Evolutionary conservation across 2,329 filamentous ascomycete genomes (phyloP).

Genomic region (Sporothrix inflata): DNA sequence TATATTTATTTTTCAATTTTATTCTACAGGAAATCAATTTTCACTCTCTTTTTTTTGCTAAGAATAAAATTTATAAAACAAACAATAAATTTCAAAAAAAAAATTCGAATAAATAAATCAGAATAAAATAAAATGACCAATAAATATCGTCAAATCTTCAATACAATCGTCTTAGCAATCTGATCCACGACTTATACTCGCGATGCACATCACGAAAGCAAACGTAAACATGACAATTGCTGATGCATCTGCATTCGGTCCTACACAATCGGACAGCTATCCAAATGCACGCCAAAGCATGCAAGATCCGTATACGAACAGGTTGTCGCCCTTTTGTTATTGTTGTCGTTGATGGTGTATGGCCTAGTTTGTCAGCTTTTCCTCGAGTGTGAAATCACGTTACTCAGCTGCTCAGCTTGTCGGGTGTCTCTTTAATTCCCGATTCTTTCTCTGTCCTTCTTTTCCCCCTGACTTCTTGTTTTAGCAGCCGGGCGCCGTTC

Average conservation of each 20-base stretch:
- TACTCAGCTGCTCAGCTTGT: constrained; percentile 2
- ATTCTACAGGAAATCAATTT: too few relatives aligned
- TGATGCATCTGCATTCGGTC: neutral
- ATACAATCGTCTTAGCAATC: too few relatives aligned
- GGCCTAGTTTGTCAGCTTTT: neutral
- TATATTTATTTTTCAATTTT: too few relatives aligned
- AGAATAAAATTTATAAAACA: too few relatives aligned
- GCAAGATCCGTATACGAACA: constrained; percentile 1
- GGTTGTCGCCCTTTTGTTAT: neutral
- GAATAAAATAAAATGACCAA: too few relatives aligned
- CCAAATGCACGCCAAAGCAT: neutral
- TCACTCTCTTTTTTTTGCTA: too few relatives aligned
- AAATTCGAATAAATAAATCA: too few relatives aligned
- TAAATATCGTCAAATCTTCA: too few relatives aligned
- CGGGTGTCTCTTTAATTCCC: neutral
- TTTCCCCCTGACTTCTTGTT: neutral
- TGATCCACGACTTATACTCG: too few relatives aligned
- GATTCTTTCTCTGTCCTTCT: neutral
- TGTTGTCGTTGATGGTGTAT: neutral
- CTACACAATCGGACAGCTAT: neutral
- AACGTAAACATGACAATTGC: neutral
- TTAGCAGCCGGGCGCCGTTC: too few relatives aligned
- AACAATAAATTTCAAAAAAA: too few relatives aligned
- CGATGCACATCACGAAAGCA: too few relatives aligned
- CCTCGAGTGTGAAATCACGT: neutral